Base-by-base conservation (phyloP, 208 protist species). In the Wallacemonas sp. region DNA sequence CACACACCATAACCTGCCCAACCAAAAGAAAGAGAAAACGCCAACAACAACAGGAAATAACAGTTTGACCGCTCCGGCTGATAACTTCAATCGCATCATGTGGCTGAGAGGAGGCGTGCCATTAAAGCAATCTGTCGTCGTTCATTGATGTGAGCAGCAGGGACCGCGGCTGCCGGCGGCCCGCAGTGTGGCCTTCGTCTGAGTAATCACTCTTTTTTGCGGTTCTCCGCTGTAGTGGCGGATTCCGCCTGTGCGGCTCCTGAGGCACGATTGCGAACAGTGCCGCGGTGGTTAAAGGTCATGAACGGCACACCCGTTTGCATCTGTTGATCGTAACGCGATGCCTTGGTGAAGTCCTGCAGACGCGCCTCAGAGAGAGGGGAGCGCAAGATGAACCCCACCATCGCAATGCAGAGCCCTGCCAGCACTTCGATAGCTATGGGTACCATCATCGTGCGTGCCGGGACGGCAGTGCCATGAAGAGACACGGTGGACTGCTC, bases 251-350 rank as follows among this genome's bases (percentile, higher is more conserved):
- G 51, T 12, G 28, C 17, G 21, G 46, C 21, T 8, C 15, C 44
- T 11, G 22, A 6, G 28, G 8, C 51, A 22, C 51, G 51, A 31
- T 58, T 55, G 44, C 66, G 70, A 3, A 80, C 49, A 14, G 73
- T 69, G 34, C 88, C 91, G 41, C 91, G 87, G 64, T 96, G 91
- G 62, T 93, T 94, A 51, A 96, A 96, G 70, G 94, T 86, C 39
- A 91, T 83, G 64, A 96, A 94, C 22, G 70, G 82, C 14, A 87
- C 54, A 9, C 84, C 83, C 11, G 86, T 93, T 58, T 80, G 76
- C 68, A 88, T 66, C 24, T 77, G 62, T 31, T 77, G 45, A 49
- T 96, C 87, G 54, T 94, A 94, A 24, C 84, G 77, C 28, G 80
- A 62, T 42, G 64, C 69, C 65, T 75, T 80, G 44, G 72, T 86